Evolutionary conservation across 495 filamentous ascomycete species (phyloP), one percentile per base, ranked within the genome.

Genomic region (Lasiosphaeria ovina): DNA sequence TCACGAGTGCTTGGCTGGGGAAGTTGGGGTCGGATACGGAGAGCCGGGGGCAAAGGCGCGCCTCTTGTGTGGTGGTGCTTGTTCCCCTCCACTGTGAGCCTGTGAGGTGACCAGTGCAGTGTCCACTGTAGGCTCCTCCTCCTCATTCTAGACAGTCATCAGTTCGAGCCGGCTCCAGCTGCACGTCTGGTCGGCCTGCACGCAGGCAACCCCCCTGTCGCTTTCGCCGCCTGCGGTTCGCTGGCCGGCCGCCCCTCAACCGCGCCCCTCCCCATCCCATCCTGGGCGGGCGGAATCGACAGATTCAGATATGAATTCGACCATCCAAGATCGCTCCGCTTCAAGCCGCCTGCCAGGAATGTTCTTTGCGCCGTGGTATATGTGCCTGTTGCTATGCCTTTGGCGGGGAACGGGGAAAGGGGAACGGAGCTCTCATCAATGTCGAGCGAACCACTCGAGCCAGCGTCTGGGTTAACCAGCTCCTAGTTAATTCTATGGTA

Each of bases 371-470:
- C 44, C 12, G 47, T 45, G 59, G 62, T 66, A 68, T 67, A 70
- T 66, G 65, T 66, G 70, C 63, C 70, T 71, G 66, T 58, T 69
- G 58, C 50, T 67, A 72, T 71, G 62, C 57, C 24, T 55, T 33
- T 48, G 54, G 11, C 38, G 40, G 7, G 47, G 51, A 61, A 47
- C 32, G 35, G 32, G 35, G 14, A 38, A 31, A n/a, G 44, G 53
- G 62, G 55, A 56, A 62, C 68, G 62, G 67, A 69, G 49, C 9
- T 50, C 45, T 56, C 38, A 49, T 54, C 38, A 32, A n/a, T 64
- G 63, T 2, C 24, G 24, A 24, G 62, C 54, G 58, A 58, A 57
- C 55, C 58, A 60, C 61, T 69, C 60, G 58, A 33, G 51, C 38
- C 47, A 58, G 51, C 38, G 36, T 55, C 32, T 58, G 58, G 62